Base-by-base conservation (phyloP, 1,284 basidiomycete species). In the Trametes polyzona region DNA sequence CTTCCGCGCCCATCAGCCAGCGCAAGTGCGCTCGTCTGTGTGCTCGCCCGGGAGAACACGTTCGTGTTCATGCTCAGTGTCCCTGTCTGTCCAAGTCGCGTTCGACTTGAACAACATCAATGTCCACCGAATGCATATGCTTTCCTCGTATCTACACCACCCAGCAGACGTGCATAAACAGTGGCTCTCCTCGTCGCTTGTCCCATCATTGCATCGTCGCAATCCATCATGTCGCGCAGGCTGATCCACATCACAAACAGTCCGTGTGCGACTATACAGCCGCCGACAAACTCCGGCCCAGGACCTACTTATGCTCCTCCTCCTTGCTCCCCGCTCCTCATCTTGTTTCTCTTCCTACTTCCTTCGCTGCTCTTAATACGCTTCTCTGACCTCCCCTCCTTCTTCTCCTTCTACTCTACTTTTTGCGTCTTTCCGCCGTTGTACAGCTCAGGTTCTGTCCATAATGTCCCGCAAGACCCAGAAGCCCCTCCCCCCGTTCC, bases 401-500 rank as follows among this genome's bases (percentile, higher is more conserved):
- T 59, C 55, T 59, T 57, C 56, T 56, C 51, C 24, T 53, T 52
- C 43, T 55, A 48, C 52, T 57, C 50, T 53, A 52, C 52, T 49
- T 39, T 52, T 55, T 52, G 16, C 43, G 27, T 48, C 55, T 51
- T 47, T 47, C 46, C 42, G 27, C 19, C 44, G 29, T 48, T 19
- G 39, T 35, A 42, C 53, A 55, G 53, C 54, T 50, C 36, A 47
- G 43, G 43, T 61, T 47, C 29, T 33, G 48, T 39, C 35, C 55
- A 46, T 62, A 51, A 63, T 65, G 61, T 68, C 66, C 46, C 67
- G 64, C 61, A 76, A 73, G 66, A 49, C 64, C 29, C 61, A 67
- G 57, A 81, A 80, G 66, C 69, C 74, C 51, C 77, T 87, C 57
- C 85, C 87, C 65, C 86, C 84, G 72, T 89, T 89, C 67, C 82